Conservation (phyloP, 2,329 filamentous ascomycete species). For the Diaporthe longicolla region DNA sequence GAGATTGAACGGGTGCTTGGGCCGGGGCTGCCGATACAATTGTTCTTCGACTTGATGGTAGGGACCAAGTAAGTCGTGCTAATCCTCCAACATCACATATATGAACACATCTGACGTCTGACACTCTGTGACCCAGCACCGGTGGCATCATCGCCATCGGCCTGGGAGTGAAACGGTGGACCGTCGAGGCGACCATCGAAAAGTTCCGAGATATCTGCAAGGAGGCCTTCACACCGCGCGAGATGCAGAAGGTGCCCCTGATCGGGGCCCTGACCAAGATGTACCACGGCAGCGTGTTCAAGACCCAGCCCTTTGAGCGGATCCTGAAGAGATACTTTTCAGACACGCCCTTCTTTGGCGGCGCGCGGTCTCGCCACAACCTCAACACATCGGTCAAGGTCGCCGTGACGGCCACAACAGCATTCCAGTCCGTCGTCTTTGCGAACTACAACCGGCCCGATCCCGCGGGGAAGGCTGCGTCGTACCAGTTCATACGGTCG, state of each 20-base stretch:
- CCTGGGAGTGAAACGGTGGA: slow-evolving; percentile 11
- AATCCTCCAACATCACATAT: too few relatives aligned
- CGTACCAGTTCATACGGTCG: slow-evolving; percentile 18
- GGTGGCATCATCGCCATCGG: slow-evolving; percentile 12
- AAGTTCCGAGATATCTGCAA: slow-evolving; percentile 13
- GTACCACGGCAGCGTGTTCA: slow-evolving; percentile 31
- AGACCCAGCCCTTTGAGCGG: slow-evolving; percentile 5
- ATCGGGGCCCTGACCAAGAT: slow-evolving; percentile 9
- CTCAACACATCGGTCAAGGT: slow-evolving; percentile 26
- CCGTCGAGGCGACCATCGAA: slow-evolving; percentile 10
- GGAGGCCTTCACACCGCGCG: slow-evolving; percentile 27
- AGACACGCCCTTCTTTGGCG: slow-evolving; percentile 22
- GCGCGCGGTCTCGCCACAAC: slow-evolving; percentile 15
- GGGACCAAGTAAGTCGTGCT: slow-evolving; percentile 10
- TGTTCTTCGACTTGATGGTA: slow-evolving; percentile 33
- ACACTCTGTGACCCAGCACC: neutral
- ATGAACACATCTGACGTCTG: neutral
- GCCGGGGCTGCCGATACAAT: slow-evolving; percentile 2
- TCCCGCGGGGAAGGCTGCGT: neutral
- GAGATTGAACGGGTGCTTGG: slow-evolving; percentile 24
- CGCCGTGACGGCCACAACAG: neutral
- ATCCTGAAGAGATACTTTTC: slow-evolving; percentile 16
- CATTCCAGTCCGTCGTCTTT: neutral
- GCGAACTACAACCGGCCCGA: slow-evolving; percentile 26
- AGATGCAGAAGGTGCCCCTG: slow-evolving; percentile 20